These are phyloP conservation scores for Venturia pyrina DNA, from an alignment of 2,329 filamentous ascomycete genomes.

Conservation along the genomic window DNA sequence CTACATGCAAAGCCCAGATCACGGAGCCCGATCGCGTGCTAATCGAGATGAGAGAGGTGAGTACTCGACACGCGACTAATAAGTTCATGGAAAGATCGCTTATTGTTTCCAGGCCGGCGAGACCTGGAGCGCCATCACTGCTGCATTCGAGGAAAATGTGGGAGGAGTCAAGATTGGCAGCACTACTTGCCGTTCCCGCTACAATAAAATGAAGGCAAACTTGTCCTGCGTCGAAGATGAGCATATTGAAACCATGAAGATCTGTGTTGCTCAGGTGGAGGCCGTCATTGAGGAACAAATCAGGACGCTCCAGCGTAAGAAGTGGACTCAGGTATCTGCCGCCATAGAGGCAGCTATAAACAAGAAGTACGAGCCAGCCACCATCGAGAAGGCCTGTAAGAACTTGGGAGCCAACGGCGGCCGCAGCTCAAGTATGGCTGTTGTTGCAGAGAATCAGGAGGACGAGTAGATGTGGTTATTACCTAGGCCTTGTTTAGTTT, in stretches of 20 bases:
- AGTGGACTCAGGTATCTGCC: not conserved
- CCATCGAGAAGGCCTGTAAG: not conserved
- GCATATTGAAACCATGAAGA: not conserved
- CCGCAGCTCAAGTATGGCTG: not conserved
- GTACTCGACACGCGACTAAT: not conserved
- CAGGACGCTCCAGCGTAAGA: not conserved
- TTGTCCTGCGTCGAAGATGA: not conserved
- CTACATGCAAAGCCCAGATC: not conserved
- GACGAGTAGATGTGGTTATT: not conserved
- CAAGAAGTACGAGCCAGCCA: not conserved
- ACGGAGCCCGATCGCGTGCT: not conserved
- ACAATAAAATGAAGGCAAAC: not conserved
- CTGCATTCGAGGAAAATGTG: not conserved
- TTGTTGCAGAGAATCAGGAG: not conserved
- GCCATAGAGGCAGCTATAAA: not conserved
- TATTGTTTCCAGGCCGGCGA: not conserved
- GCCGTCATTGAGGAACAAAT: not conserved
- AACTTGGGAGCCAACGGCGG: not conserved
- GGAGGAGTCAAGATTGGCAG: not conserved
- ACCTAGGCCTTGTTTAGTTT: not conserved
- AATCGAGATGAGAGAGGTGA: not conserved
- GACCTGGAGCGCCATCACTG: not conserved
- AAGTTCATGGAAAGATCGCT: not conserved
- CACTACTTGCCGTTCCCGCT: not conserved
- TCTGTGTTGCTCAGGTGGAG: not conserved